Evolutionary conservation across 1,139 yeast species (phyloP).

Genomic region (Candida labiduridarum): DNA sequence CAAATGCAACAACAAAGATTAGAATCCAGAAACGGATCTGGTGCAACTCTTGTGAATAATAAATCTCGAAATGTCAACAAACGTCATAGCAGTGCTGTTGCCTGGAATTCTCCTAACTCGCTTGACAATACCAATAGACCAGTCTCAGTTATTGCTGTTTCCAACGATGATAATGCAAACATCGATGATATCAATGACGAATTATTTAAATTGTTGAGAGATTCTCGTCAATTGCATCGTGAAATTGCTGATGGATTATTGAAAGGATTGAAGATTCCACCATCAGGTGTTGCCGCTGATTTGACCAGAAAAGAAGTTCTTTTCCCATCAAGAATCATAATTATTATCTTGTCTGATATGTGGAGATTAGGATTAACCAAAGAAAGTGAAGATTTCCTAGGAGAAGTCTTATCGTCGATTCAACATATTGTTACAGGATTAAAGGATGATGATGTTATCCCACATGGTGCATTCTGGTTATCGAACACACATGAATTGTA

Average conservation of each 20-base stretch:
- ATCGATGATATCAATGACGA: conserved; percentile 75
- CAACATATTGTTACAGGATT: conserved; percentile 73
- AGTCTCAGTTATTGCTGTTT: conserved; percentile 61
- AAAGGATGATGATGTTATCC: conserved; percentile 84
- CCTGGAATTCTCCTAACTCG: conserved; percentile 36
- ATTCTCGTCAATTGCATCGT: conserved; percentile 74
- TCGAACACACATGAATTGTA: conserved; percentile 95
- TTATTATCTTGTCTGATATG: conserved; percentile 92
- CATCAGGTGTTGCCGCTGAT: conserved; percentile 80
- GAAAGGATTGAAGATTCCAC: conserved; percentile 86
- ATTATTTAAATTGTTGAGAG: conserved; percentile 71
- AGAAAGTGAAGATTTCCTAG: conserved; percentile 88
- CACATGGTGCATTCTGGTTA: conserved; percentile 97
- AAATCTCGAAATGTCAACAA: conserved; percentile 36
- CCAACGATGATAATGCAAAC: conserved; percentile 57
- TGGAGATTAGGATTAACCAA: conserved; percentile 96
- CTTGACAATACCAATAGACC: conserved; percentile 49
- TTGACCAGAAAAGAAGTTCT: conserved; percentile 87
- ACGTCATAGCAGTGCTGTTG: conserved; percentile 46
- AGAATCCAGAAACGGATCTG: conserved; percentile 10
- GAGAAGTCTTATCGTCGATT: conserved; percentile 85
- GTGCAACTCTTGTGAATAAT: conserved; percentile 22
- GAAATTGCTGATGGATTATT: conserved; percentile 89
- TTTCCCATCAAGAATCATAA: conserved; percentile 94
- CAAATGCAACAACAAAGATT: conserved; percentile 41